These are phyloP conservation scores for Rhizomucor miehei DNA, from an alignment of 371 early-diverging fungal genomes.

Conservation along the genomic window DNA sequence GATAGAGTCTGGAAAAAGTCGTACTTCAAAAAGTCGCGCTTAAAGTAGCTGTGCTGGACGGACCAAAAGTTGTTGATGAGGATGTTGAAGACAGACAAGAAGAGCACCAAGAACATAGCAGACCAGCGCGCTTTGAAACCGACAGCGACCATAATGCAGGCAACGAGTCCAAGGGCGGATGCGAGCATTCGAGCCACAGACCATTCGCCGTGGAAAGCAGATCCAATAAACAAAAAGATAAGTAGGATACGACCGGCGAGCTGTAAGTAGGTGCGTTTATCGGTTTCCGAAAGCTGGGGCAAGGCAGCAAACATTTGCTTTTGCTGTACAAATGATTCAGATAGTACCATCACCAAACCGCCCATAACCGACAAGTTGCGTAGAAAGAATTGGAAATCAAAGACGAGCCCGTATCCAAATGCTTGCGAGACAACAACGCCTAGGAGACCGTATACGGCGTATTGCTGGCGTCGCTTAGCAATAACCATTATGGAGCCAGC, in stretches of 20 bases:
- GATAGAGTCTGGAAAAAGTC: conserved; percentile 96
- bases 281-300: conserved; percentile 73
- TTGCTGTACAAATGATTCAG: conserved; percentile 57
- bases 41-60: conserved; percentile 64
- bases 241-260: conserved; percentile 87
- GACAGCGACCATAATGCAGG: conserved; percentile 88
- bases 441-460: conserved; percentile 76
- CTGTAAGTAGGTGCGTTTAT: conserved; percentile 78
- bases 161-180: conserved; percentile 66
- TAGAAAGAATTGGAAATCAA: conserved; percentile 82
- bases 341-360: conserved; percentile 86
- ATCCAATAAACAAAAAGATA: conserved; percentile 83
- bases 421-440: conserved; percentile 79
- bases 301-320: conserved; percentile 79
- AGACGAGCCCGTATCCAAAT: conserved; percentile 86
- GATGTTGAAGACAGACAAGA: conserved; percentile 83
- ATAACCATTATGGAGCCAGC: conserved; percentile 80
- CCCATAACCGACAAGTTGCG: conserved; percentile 87
- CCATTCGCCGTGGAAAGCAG: conserved; percentile 79
- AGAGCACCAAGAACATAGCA: conserved; percentile 83
- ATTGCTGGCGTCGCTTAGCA: conserved; percentile 66
- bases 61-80: conserved; percentile 95
- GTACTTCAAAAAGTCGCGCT: conserved; percentile 90
- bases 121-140: conserved; percentile 96
- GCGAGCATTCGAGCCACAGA: conserved; percentile 64